Percentiles rank a stretch among this genome's conserved stretches.
These are phyloP conservation scores for Gynochthodes officinalis DNA, from an alignment of 257 asterid genomes.

Conservation along the genomic window DNA sequence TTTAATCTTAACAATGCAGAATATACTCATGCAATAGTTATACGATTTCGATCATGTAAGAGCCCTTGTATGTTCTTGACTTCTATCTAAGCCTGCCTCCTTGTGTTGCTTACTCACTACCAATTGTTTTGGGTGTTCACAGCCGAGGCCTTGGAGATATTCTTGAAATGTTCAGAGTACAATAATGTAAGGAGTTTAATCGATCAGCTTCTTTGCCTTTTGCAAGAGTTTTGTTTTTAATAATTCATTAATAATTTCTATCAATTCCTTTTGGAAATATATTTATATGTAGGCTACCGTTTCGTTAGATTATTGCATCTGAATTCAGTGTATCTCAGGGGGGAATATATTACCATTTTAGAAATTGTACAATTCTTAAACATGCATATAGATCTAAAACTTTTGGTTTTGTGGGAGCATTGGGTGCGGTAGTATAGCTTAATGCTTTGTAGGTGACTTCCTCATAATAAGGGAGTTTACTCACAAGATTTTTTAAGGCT, in stretches of 20 bases:
- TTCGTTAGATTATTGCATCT: neutral
- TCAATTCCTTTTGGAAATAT: neutral
- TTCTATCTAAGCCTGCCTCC: neutral
- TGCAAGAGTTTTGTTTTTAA: neutral
- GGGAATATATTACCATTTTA: neutral
- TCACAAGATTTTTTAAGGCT: neutral
- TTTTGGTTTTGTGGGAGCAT: neutral
- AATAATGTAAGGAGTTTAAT: slow-evolving; percentile 42
- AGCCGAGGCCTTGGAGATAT: slow-evolving; percentile 70
- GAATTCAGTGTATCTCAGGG: neutral
- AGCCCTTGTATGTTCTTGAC: slow-evolving; percentile 16
- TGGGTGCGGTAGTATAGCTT: neutral
- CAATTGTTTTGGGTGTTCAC: slow-evolving; percentile 27
- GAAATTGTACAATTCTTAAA: too few relatives aligned
- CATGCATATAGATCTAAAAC: neutral
- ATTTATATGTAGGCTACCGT: neutral
- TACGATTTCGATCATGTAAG: slow-evolving; percentile 75
- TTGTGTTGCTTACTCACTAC: neutral
- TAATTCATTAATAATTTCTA: neutral
- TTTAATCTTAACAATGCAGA: slow-evolving; percentile 32
- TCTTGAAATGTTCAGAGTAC: slow-evolving; percentile 64
- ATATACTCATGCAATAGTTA: slow-evolving; percentile 63
- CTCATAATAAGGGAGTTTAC: neutral
- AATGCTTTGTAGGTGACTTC: neutral
- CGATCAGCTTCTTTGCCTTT: slow-evolving; percentile 11